Base-by-base conservation (phyloP, 73 alveolate species). In the Paramecium biaurelia region DNA sequence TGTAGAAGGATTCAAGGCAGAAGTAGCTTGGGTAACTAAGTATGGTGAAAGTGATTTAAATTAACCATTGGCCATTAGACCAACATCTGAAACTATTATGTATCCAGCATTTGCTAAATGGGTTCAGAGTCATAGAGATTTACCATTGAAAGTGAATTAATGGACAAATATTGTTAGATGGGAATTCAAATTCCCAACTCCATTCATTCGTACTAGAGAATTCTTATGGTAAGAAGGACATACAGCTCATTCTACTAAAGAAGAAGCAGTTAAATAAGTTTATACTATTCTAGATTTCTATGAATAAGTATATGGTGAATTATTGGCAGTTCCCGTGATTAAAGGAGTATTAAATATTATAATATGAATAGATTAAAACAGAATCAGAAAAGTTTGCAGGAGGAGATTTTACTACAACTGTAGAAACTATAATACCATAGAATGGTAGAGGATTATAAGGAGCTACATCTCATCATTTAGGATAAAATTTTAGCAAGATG, bases 201-300 rank as follows among this genome's bases (percentile, higher is more conserved):
- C 99, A 37, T 98, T 98, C 95, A 98, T 99, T 82, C 97, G 99
- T 92, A 99, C 99, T 20, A 96, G 99, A 85, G 99, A 99, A 96
- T 99, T 99, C 96, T 94, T 98, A 86, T 99, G 99, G 99, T 99
- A 99, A 95, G 99, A 99, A 92, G 99, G 99, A 14, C 99, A 99
- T 92, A 99, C 99, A 2, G 99, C 99, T 26, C 99, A 98, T 85
- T 98, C 99, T 8, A 96, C 99, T 2, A 94, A 93, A 57, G 99
- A 96, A 87, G 99, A 98, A 92, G 99, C 99, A 0, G 96, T 85
- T 49, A 96, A 97, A 57, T 92, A 94, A 96, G 99, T 98, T 26
- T 90, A 84, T 53, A 92, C 94, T n/a, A 98, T 98, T 49, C 96
- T 98, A 58, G 99, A 99, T 47, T 97, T 93, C 89, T 99, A 99